Conservation (phyloP, 768 basidiomycete species). For the Rhodotorula paludigena region DNA sequence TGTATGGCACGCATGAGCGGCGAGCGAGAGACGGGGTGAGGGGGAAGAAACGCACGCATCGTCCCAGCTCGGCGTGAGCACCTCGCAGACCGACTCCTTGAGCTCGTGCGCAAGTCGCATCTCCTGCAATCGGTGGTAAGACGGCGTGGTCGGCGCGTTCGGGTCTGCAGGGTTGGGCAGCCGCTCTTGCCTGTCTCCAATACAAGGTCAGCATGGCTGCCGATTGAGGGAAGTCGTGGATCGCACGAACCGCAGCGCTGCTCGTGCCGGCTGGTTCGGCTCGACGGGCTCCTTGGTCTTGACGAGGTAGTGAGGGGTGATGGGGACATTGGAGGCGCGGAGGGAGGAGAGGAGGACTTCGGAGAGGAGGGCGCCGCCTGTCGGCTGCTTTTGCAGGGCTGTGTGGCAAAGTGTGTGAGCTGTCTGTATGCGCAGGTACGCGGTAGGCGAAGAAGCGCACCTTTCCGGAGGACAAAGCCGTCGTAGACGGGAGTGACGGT, state of each 20-base stretch:
- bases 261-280: slow-evolving; percentile 60
- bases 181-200: slow-evolving; percentile 20
- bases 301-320: slow-evolving; percentile 83
- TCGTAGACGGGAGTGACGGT: slow-evolving; percentile 95
- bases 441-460: slow-evolving; percentile 48
- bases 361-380: slow-evolving; percentile 59
- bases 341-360: slow-evolving; percentile 52
- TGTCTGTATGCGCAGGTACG: too few species aligned
- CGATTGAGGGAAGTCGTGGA: slow-evolving; percentile 48
- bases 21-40: not conserved
- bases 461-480: slow-evolving; percentile 94
- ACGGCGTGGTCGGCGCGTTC: slow-evolving; percentile 62
- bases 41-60: slow-evolving; percentile 54
- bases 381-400: slow-evolving; percentile 63
- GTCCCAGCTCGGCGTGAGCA: slow-evolving; percentile 82
- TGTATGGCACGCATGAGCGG: slow-evolving; percentile 32
- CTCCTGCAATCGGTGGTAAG: slow-evolving; percentile 61
- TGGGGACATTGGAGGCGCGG: slow-evolving; percentile 51
- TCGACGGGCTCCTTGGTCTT: slow-evolving; percentile 69
- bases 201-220: not conserved
- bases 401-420: not conserved
- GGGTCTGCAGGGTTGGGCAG: slow-evolving; percentile 17
- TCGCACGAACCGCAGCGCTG: slow-evolving; percentile 65
- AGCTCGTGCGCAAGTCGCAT: slow-evolving; percentile 82
- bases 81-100: slow-evolving; percentile 79